Base-by-base conservation (phyloP, 495 filamentous ascomycete species). In the Darksidea phi region DNA sequence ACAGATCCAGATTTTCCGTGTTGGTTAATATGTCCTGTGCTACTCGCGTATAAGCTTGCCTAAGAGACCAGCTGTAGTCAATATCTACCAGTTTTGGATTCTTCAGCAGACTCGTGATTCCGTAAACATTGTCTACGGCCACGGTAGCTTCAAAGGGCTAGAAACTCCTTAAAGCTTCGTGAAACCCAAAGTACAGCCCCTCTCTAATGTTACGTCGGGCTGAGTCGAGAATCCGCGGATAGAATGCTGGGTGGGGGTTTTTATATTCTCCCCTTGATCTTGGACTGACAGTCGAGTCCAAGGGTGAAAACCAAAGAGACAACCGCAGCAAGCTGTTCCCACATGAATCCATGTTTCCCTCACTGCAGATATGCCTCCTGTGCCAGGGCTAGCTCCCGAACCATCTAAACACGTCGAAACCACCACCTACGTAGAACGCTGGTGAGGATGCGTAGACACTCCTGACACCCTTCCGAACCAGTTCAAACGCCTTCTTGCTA, bases 331-430 rank as follows among this genome's bases (percentile, higher is more conserved):
- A 47, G 43, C 8, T 23, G 20, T 7, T n/a, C 12, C 43, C 43
- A 47, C 43, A 10, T 6, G 6, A 47, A 8, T 10, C 8, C 21
- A 23, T 52, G 11, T 36, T 32, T 6, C 11, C 48, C 48, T 8
- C 48, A 52, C 11, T 52, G 48, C 7, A 52, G 8, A 18, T 8
- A 6, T 28, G 48, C 48, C 6, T 36, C 48, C 6, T 7, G 43
- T 52, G 48, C 48, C 18, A 52, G 28, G 8, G 28, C 21, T 6
- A 52, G 8, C 18, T 52, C 48, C 18, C 28, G 48, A 32, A 52
- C 18, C 6, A 52, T 52, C 48, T 23, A 52, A 7, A 52, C 18
- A 28, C 48, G 48, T 15, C 10, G 6, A 18, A 52, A 52, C 48
- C 48, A 52, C 18, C 6, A 13, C 28, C 48, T 6, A 15, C 13